Evolutionary conservation across 2,329 filamentous ascomycete genomes (phyloP), one percentile per base, ranked within the genome.

Genomic region (Beauveria varroae): DNA sequence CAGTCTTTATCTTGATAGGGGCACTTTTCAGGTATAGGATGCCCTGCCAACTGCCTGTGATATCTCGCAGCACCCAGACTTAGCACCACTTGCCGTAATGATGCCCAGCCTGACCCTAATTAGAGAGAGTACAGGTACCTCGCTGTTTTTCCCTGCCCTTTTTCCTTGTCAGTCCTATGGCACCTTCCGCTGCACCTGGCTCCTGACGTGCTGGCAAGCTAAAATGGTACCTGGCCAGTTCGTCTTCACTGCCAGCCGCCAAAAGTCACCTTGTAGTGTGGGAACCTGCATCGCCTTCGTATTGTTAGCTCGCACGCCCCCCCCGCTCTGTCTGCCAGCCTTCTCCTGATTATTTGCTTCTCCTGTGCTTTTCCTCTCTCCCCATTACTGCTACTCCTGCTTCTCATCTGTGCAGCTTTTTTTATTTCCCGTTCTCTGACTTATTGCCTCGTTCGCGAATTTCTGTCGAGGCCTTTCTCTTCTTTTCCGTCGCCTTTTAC

Each of bases 311-410:
- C 28, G 37, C 57, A 60, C 57, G 5, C 57, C 57, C 58, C 57
- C 57, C 51, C 51, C 30, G 20, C n/a, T 28, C 22, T 26, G 40
- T 44, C 40, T 53, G 40, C 26, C 40, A 37, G 16, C n/a, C 28
- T 43, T 54, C 58, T 60, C 58, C 58, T 60, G 58, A 60, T 41
- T 55, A 55, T 51, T 49, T 34, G 56, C 56, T 51, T 59, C 57
- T 51, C 57, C 57, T 59, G 46, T 49, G 24, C 49, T 34, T 34
- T 43, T 43, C 37, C 56, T 43, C 22, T 47, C 26, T 46, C 46
- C 28, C 55, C 55, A 22, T 46, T 16, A 46, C 47, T 12, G 44
- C 20, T 37, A 20, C 43, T 50, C 16, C 44, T 53, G 57, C 57
- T 60, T 58, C 56, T 58, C 56, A 58, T 34, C 30, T 47, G 46